Conservation (phyloP, 768 basidiomycete genomes). For the Lepiota venenata region DNA sequence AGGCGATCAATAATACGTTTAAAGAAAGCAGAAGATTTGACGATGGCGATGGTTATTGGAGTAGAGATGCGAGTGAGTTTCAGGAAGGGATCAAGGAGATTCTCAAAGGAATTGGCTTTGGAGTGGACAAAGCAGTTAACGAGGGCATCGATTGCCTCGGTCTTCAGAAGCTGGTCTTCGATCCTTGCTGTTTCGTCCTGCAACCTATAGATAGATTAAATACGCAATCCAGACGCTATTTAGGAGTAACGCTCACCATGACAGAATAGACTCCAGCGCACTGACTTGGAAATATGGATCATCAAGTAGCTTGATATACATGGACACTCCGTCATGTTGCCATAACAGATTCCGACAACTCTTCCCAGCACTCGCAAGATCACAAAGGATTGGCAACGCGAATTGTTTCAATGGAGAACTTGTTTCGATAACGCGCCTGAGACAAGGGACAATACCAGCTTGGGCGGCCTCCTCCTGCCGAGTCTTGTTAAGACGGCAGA, state of each 20-base stretch:
- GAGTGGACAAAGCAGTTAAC: slow-evolving; percentile 79
- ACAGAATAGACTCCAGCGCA: slow-evolving; percentile 84
- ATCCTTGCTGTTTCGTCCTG: slow-evolving; percentile 95
- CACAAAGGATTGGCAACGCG: slow-evolving; percentile 94
- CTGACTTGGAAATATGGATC: slow-evolving; percentile 93
- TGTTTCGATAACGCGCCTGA: slow-evolving; percentile 84
- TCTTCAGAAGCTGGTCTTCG: slow-evolving; percentile 81
- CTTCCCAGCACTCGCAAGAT: slow-evolving; percentile 93
- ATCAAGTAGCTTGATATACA: slow-evolving; percentile 76
- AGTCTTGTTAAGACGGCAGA: slow-evolving; percentile 91
- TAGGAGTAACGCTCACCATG: slow-evolving; percentile 56
- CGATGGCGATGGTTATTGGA: slow-evolving; percentile 68
- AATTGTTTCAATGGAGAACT: slow-evolving; percentile 96
- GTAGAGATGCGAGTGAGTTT: slow-evolving; percentile 87
- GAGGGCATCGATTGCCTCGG: slow-evolving; percentile 60
- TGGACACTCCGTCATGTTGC: slow-evolving; percentile 86
- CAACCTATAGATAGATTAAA: slow-evolving; percentile 48
- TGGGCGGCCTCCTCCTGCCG: slow-evolving; percentile 97
- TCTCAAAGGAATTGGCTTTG: slow-evolving; percentile 90
- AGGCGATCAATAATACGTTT: slow-evolving; percentile 84
- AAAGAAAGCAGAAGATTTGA: slow-evolving; percentile 80
- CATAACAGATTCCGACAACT: slow-evolving; percentile 85
- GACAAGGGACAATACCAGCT: slow-evolving; percentile 89
- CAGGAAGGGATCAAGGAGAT: slow-evolving; percentile 86
- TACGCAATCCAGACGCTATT: neutral